Evolutionary conservation across 768 basidiomycete species (phyloP), one percentile per base, ranked within the genome.

Genomic region (Boletus fagicola): DNA sequence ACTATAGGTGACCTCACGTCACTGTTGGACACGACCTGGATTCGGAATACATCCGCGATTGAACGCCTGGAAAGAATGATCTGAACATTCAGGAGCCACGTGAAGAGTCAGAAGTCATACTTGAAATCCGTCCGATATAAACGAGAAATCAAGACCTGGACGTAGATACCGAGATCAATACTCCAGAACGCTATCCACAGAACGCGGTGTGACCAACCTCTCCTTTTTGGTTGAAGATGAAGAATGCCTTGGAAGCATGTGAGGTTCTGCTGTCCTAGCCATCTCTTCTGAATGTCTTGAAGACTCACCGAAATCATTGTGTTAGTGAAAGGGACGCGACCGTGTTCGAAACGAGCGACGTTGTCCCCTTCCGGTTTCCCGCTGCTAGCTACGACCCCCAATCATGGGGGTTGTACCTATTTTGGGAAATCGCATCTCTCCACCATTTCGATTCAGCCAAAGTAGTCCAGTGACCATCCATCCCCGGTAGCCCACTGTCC

Each of bases 141-240:
- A 60, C 97, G 82, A 45, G 95, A 97, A 69, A 98, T 99, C 65
- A 99, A 82, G 65, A 98, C 92, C 93, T 95, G 39, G 35, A 31
- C 35, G 20, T 40, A 16, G 46, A 50, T 52, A 38, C 46, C 45
- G 48, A 44, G 56, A 61, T 60, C 58, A 57, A 38, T 44, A 38
- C 47, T 24, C 18, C 7, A 9, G 24, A 3, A 8, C 3, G 22
- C 38, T 12, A 16, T 42, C 15, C 8, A 20, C 16, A 20, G 10
- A n/a, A 53, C 9, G 13, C 15, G 5, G n/a, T 3, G 6, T n/a
- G 30, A 69, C 83, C 40, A 54, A 94, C 96, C 84, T 98, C 97
- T 74, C 97, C 97, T 75, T 98, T 98, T 75, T 95, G 94, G 71
- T 98, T 99, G 81, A 98, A 97, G 57, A 98, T 93, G 75, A 98